Conservation (phyloP, 129 eudicot species). For the Centella asiatica region DNA sequence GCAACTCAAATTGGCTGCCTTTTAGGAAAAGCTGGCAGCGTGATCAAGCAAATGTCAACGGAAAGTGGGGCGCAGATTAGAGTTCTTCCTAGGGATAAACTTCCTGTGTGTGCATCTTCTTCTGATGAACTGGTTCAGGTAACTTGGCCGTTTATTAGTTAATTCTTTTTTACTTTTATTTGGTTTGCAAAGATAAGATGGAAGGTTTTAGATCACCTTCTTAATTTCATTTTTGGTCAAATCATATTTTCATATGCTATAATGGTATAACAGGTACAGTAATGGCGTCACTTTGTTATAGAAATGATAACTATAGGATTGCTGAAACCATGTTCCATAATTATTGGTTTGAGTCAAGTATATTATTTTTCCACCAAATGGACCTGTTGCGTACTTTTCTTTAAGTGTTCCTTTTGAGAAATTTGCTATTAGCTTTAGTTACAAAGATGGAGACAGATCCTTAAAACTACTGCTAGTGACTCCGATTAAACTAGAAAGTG, state of each 20-base stretch:
- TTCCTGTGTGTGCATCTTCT: constrained; percentile 73
- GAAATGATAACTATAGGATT: not conserved
- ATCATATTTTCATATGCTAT: too few species aligned
- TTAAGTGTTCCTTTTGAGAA: not conserved
- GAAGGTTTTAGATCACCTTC: too few species aligned
- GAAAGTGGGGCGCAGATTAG: constrained; percentile 82
- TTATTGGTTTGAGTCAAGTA: not conserved
- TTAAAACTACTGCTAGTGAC: not conserved
- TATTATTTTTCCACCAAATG: not conserved
- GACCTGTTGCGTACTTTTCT: not conserved
- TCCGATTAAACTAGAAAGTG: not conserved
- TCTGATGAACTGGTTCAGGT: constrained; percentile 95
- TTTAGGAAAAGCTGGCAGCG: constrained; percentile 60
- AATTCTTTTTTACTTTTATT: not conserved
- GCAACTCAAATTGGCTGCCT: constrained; percentile 72
- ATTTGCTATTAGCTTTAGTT: not conserved
- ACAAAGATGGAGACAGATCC: not conserved
- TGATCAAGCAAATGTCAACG: constrained; percentile 62
- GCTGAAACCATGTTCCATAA: not conserved
- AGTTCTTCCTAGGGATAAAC: constrained; percentile 69
- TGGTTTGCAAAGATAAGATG: too few species aligned
- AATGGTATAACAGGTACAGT: too few species aligned
- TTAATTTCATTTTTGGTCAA: too few species aligned
- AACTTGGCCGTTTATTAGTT: constrained; percentile 6
- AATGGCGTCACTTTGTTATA: not conserved